These are phyloP conservation scores for Pseudogymnoascus sp. DNA, from an alignment of 2,329 filamentous ascomycete genomes.

Conservation along the genomic window DNA sequence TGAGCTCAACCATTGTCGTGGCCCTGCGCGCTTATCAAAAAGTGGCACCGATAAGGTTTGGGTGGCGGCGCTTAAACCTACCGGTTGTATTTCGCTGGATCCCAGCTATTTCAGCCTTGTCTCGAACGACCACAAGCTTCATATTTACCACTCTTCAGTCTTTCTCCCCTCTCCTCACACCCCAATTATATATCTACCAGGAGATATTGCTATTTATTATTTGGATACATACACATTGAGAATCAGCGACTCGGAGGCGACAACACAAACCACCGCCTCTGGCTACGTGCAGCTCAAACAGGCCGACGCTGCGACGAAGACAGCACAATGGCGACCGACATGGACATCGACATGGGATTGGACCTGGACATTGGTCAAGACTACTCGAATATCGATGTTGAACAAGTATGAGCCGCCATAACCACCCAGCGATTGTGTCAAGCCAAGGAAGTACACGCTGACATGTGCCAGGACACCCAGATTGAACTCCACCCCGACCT, in stretches of 20 bases:
- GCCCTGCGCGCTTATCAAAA: not conserved
- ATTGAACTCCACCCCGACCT: not conserved
- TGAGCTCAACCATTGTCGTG: too few relatives aligned
- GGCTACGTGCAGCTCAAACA: not conserved
- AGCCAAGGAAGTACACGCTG: not conserved
- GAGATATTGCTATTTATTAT: not conserved
- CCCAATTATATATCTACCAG: not conserved
- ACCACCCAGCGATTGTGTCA: slow-evolving; percentile 25
- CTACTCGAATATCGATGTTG: slow-evolving; percentile 17
- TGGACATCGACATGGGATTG: slow-evolving; percentile 73
- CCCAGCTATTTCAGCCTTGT: slow-evolving; percentile 6
- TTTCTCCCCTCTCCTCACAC: not conserved
- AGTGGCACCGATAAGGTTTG: not conserved
- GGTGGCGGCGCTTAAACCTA: not conserved
- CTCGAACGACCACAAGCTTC: not conserved
- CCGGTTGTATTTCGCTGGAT: not conserved
- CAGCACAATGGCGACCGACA: slow-evolving; percentile 32
- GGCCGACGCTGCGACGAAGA: not conserved
- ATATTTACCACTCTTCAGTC: not conserved
- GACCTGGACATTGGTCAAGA: slow-evolving; percentile 44
- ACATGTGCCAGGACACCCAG: slow-evolving; percentile 3
- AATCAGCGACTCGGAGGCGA: not conserved
- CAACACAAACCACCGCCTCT: not conserved
- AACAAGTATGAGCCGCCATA: slow-evolving; percentile 13
- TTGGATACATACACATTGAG: not conserved